These are phyloP conservation scores for Medicago lupulina DNA, from an alignment of 306 rosid genomes.

Conservation along the genomic window DNA sequence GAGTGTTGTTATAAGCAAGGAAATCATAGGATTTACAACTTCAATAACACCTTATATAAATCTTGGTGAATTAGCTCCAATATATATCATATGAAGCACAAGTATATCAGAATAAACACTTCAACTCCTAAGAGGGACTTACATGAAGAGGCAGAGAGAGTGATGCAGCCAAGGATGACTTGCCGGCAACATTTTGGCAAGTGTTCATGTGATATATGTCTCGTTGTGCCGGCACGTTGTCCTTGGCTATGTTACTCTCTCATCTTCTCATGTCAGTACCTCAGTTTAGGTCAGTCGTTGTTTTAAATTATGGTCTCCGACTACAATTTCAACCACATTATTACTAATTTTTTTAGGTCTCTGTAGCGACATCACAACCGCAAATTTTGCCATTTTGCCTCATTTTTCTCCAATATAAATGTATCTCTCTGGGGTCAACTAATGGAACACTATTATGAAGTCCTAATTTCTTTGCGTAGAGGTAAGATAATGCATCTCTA, in stretches of 20 bases:
- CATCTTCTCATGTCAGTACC: constrained; percentile 49
- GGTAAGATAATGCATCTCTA: neutral
- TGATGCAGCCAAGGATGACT: constrained; percentile 61
- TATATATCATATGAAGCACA: neutral
- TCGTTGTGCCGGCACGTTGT: constrained; percentile 43
- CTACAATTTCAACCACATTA: neutral
- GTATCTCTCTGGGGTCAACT: neutral
- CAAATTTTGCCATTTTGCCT: neutral
- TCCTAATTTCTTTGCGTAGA: neutral
- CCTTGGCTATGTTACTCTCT: constrained; percentile 52
- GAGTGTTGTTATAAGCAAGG: neutral
- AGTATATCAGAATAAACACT: neutral
- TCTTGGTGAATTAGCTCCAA: neutral
- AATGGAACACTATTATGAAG: neutral
- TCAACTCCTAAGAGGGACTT: constrained; percentile 46
- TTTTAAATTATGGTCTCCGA: neutral
- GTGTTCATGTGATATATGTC: neutral
- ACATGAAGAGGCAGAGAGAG: constrained; percentile 50
- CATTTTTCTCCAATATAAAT: neutral
- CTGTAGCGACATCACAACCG: too few species aligned
- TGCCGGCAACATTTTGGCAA: constrained; percentile 42
- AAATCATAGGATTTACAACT: neutral
- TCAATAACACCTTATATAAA: constrained; percentile 26
- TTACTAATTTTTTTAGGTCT: neutral
- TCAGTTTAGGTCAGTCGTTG: neutral